Evolutionary conservation across 164 flowering plant species (phyloP), one percentile per base, ranked within the genome.

Genomic region (Warburgia ugandensis): DNA sequence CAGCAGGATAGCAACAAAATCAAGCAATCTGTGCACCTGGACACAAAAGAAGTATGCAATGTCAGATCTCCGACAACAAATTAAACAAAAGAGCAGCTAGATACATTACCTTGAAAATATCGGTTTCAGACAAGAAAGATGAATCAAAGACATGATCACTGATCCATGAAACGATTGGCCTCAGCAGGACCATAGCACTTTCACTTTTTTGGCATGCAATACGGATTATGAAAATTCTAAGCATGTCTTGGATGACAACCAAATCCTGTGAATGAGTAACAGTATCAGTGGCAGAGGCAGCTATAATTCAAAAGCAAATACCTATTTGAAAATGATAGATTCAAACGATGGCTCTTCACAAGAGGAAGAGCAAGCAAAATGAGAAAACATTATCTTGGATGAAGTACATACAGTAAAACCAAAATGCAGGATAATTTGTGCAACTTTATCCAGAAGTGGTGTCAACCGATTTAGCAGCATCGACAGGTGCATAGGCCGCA

Each of bases 201-300:
- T 79, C 87, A 51, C 62, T 36, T 45, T 73, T 79, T 53, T 73
- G 83, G 63, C 73, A 69, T 35, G 91, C 85, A 61, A 88, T 61
- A 3, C 99, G 95, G 48, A 84, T 45, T 36, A 88, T 73, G 53
- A 92, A 69, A 43, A 88, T 78, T 46, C 97, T 76, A 51, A 92
- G 85, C 89, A 88, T 75, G 63, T 92, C 99, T 76, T 84, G 95
- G 38, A 88, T 69, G 53, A 82, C 95, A 7, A 75, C 79, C 77
- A 86, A 68, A 53, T 84, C 74, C 99, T 92, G 79, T 27, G 59
- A 44, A 0, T 19, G 9, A 37, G 29, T 11, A 54, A 54, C 4
- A 29, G 27, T 21, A 20, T 29, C 19, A 54, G 21, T 4, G 41
- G 20, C 10, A 37, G 40, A n/a, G n/a, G 16, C 23, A n/a, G 19